Evolutionary conservation across 441 rosid genomes (phyloP).

Genomic region (Erodium trifolium): DNA sequence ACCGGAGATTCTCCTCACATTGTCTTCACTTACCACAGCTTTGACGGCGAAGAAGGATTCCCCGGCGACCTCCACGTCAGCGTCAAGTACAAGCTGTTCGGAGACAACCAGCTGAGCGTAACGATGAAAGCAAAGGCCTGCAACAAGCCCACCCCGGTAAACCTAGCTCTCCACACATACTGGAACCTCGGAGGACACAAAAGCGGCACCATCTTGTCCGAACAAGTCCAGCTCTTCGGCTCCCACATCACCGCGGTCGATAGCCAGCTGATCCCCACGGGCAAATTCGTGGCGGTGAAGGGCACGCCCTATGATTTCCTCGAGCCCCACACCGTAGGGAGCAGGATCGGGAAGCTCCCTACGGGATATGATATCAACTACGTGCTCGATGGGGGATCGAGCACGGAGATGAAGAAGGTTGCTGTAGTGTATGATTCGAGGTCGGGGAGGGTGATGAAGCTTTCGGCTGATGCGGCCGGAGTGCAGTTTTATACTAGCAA

Average conservation of each 20-base stretch:
- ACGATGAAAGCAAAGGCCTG: slow-evolving; percentile 55
- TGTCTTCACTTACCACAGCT: not conserved
- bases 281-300: slow-evolving; percentile 39
- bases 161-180: slow-evolving; percentile 68
- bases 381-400: slow-evolving; percentile 34
- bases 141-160: slow-evolving; percentile 65
- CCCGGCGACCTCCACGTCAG: slow-evolving; percentile 50
- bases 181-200: slow-evolving; percentile 83
- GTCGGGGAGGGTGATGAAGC: slow-evolving; percentile 61
- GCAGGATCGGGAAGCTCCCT: slow-evolving; percentile 40
- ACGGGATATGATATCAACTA: slow-evolving; percentile 72
- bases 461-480: slow-evolving; percentile 57
- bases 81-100: slow-evolving; percentile 36
- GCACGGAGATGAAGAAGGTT: slow-evolving; percentile 30
- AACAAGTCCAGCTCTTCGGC: slow-evolving; percentile 47
- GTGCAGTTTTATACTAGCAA: slow-evolving; percentile 73
- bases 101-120: slow-evolving; percentile 31
- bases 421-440: slow-evolving; percentile 48
- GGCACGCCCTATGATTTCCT: slow-evolving; percentile 82
- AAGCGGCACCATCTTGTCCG: slow-evolving; percentile 53
- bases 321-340: slow-evolving; percentile 31
- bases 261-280: slow-evolving; percentile 58
- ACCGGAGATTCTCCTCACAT: not conserved
- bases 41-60: slow-evolving; percentile 33
- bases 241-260: slow-evolving; percentile 57